Evolutionary conservation across 331 rosid genomes (phyloP), one percentile per base, ranked within the genome.

Genomic region (Ulmus americana): DNA sequence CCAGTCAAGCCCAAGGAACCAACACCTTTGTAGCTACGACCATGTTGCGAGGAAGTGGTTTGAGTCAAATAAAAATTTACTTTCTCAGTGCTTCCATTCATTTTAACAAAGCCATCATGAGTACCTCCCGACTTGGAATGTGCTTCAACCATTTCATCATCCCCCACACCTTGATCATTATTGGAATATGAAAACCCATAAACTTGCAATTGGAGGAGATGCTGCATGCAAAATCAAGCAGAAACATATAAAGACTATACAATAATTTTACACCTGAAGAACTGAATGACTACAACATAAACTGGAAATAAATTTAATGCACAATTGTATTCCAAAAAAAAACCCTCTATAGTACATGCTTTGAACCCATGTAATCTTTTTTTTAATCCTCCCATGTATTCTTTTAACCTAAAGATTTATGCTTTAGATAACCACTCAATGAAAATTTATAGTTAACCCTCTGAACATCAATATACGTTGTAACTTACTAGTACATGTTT

Each of bases 1-100:
- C 97, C 97, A 55, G 83, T 79, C 84, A 91, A 81, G 64, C 97
- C 95, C 80, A 85, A 69, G 44, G 84, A 67, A 61, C 74, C 72
- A 63, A 67, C 80, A 65, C 76, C 79, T 67, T 74, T 72, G 64
- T 68, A 83, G 81, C 79, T 69, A 69, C 67, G 49, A 45, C 59
- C 75, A 76, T 67, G 59, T 65, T 4, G 76, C 74, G 69, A 64
- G 67, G 77, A 68, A 65, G 73, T 71, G 50, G 66, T 20, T 50
- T 43, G 16, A 72, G 70, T 61, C 49, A 74, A 64, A n/a, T 61
- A 10, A 46, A 79, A 71, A 55, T 71, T 76, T 71, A 78, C 79
- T 60, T 49, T 60, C 72, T 57, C 79, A 38, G 78, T 80, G 76
- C 70, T 64, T 67, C 83, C 86, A 61, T 88, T 84, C 78, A 80